Evolutionary conservation across 2,329 filamentous ascomycete species (phyloP).

Genomic region (Penicillium sp.): DNA sequence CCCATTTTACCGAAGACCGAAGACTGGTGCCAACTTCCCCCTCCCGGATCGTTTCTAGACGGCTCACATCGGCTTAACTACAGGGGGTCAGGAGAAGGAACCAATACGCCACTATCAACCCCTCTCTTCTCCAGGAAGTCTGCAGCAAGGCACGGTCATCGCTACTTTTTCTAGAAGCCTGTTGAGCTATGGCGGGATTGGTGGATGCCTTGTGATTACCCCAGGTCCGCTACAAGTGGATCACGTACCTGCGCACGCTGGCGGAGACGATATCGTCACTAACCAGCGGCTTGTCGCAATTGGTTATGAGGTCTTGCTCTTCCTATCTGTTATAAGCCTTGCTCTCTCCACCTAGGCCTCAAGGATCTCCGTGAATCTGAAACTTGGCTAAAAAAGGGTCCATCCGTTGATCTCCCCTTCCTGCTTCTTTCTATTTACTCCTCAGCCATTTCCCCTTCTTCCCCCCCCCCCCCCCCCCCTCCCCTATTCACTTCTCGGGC

Average conservation of each 20-base stretch:
- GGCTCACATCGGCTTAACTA: constrained; percentile 20
- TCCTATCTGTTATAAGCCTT: constrained; percentile 26
- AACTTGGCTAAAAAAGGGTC: constrained; percentile 20
- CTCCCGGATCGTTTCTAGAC: constrained; percentile 15
- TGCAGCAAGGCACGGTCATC: constrained; percentile 16
- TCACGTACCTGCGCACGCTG: constrained; percentile 25
- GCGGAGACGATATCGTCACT: constrained; percentile 26
- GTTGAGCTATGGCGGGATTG: constrained; percentile 16
- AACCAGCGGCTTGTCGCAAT: constrained; percentile 25
- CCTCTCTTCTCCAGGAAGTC: constrained; percentile 18
- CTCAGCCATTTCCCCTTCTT: not conserved
- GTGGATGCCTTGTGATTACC: constrained; percentile 26
- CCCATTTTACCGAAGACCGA: not conserved
- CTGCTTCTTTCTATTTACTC: constrained; percentile 2
- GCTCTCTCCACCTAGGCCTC: constrained; percentile 13
- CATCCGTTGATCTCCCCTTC: constrained; percentile 15
- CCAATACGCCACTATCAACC: constrained; percentile 18
- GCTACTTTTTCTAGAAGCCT: constrained; percentile 26
- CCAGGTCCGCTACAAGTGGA: constrained; percentile 28
- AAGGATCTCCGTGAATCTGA: constrained; percentile 22
- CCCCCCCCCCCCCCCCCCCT: no score
- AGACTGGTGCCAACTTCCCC: not conserved
- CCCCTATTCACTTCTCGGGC: not conserved
- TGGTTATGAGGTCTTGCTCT: constrained; percentile 12
- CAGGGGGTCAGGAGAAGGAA: constrained; percentile 1